phyloP scores from a whole-genome alignment of 495 filamentous ascomycete genomes.

The Penicillium chermesinum region DNA sequence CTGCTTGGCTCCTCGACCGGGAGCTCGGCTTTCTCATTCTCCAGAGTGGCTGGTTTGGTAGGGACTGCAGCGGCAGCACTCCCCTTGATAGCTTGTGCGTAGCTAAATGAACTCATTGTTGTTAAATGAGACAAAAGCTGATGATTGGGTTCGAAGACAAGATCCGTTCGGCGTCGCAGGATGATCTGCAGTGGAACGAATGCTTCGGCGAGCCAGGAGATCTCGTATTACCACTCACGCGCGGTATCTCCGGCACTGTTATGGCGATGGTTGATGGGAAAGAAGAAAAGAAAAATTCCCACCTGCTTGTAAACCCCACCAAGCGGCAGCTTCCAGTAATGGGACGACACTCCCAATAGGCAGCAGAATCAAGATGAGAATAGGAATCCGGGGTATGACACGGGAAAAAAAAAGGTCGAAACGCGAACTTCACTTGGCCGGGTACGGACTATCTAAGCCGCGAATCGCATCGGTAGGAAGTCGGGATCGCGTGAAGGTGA shows the following conservation, averaged over 20 bases:
- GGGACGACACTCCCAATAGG: conserved; percentile 19
- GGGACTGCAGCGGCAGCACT: conserved; percentile 41
- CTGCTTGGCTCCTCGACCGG: conserved; percentile 28
- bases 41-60: conserved; percentile 32
- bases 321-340: conserved; percentile 24
- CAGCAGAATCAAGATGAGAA: neutral
- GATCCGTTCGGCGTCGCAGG: conserved; percentile 6
- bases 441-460: conserved; percentile 18
- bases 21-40: conserved; percentile 23
- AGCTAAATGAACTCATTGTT: conserved; percentile 60
- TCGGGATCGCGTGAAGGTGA: neutral
- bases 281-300: conserved; percentile 18
- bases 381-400: neutral
- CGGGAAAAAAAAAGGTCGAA: conserved; percentile 3
- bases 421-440: conserved; percentile 3
- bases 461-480: conserved; percentile 28
- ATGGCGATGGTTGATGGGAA: conserved; percentile 6
- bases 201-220: conserved; percentile 22
- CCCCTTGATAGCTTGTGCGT: conserved; percentile 91
- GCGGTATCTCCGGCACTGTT: conserved; percentile 27
- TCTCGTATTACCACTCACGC: conserved; percentile 16
- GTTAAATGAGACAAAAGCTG: conserved; percentile 10
- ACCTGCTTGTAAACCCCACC: conserved; percentile 31
- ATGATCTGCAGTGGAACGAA: conserved; percentile 28
- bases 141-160: conserved; percentile 10